A percentile compares a stretch with the other conserved stretches of the same genome.
Evolutionary conservation across 73 alveolate genomes (phyloP).

Genomic region (Paraurostyla sp.): DNA sequence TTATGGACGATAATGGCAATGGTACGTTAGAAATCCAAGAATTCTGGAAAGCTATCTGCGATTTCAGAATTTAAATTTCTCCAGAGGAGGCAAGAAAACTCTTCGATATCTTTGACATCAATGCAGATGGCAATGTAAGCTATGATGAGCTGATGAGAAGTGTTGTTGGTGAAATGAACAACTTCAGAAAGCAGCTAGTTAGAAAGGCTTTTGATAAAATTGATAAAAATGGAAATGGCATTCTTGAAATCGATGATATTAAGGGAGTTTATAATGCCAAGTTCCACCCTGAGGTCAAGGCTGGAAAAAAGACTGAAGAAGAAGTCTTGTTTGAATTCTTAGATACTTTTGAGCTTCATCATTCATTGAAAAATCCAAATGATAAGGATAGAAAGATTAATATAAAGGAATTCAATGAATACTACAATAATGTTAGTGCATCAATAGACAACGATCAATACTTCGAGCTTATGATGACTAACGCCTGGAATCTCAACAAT

Average conservation of each 20-base stretch:
- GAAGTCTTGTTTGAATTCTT: conserved; percentile 82
- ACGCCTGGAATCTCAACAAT: conserved; percentile 76
- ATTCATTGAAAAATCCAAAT: conserved; percentile 61
- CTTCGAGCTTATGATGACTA: conserved; percentile 82
- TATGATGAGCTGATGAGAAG: conserved; percentile 87
- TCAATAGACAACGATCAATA: conserved; percentile 77
- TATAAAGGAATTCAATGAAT: conserved; percentile 75
- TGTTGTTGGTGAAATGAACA: conserved; percentile 75
- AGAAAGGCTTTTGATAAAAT: conserved; percentile 77
- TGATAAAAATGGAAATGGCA: conserved; percentile 74
- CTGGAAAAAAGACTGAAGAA: conserved; percentile 88
- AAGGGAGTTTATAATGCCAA: conserved; percentile 84
- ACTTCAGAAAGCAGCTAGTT: conserved; percentile 71
- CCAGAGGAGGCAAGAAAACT: conserved; percentile 63
- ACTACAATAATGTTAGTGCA: conserved; percentile 78
- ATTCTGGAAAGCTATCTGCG: conserved; percentile 63
- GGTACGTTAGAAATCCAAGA: conserved; percentile 53
- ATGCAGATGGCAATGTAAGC: conserved; percentile 88
- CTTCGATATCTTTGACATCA: conserved; percentile 75
- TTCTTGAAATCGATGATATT: conserved; percentile 78
- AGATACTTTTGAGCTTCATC: conserved; percentile 85
- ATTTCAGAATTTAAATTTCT: conserved; percentile 50
- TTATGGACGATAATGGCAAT: conserved; percentile 62
- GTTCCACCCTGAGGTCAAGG: conserved; percentile 88
- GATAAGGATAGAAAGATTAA: conserved; percentile 75